phyloP scores from a whole-genome alignment of 2,329 filamentous ascomycete species.

The Penicillium expansum region DNA sequence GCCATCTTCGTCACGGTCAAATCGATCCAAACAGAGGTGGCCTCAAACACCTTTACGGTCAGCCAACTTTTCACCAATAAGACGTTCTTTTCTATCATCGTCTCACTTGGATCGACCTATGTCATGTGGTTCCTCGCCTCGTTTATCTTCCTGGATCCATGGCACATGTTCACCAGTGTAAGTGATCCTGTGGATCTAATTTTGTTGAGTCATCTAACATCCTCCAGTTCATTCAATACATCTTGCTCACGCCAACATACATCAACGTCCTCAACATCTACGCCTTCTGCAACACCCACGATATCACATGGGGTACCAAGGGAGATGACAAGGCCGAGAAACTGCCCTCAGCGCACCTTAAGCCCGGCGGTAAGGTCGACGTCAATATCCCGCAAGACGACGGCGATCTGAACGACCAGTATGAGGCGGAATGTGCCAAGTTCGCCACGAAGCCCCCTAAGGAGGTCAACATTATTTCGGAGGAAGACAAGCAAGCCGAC shows the following conservation, averaged over 20 bases:
- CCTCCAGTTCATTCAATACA: slow-evolving; percentile 78
- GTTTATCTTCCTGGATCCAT: slow-evolving; percentile 93
- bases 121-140: slow-evolving; percentile 89
- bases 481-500: slow-evolving; percentile 83
- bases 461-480: slow-evolving; percentile 53
- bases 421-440: slow-evolving; percentile 75
- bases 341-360: slow-evolving; percentile 81
- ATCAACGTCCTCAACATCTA: slow-evolving; percentile 99
- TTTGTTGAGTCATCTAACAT: background rate
- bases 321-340: slow-evolving; percentile 95
- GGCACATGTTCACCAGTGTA: slow-evolving; percentile 92
- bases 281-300: slow-evolving; percentile 97
- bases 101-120: slow-evolving; percentile 89
- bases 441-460: slow-evolving; percentile 74
- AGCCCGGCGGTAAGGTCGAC: slow-evolving; percentile 93
- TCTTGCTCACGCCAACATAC: slow-evolving; percentile 91
- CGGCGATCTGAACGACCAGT: slow-evolving; percentile 90
- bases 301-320: slow-evolving; percentile 97
- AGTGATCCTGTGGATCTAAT: slow-evolving; percentile 18
- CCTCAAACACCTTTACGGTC: slow-evolving; percentile 63
- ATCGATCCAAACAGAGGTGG: slow-evolving; percentile 72
- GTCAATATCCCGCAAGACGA: slow-evolving; percentile 83
- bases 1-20: slow-evolving; percentile 90
- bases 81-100: slow-evolving; percentile 89
- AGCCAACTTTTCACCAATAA: slow-evolving; percentile 76